A percentile compares a stretch with the other conserved stretches of the same genome.
These are phyloP conservation scores for Dryas octopetala DNA, from an alignment of 306 rosid species.

Conservation along the genomic window DNA sequence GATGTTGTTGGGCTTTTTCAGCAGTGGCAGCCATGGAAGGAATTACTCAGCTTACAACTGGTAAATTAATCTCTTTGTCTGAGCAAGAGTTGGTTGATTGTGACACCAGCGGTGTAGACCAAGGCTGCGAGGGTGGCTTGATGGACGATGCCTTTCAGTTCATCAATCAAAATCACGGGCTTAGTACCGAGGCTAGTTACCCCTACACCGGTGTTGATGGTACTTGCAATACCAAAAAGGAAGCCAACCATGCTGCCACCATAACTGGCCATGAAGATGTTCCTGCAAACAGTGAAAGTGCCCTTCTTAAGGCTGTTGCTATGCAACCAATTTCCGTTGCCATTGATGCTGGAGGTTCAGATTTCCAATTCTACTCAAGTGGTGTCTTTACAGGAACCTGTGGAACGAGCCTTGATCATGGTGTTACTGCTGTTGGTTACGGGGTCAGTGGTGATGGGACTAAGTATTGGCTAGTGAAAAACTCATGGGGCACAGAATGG, in stretches of 20 bases:
- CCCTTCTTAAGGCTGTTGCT: constrained; percentile 31
- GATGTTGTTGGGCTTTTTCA: constrained; percentile 45
- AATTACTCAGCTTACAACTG: constrained; percentile 22
- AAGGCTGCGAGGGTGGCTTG: constrained; percentile 27
- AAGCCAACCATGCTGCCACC: constrained; percentile 10
- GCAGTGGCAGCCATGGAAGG: constrained; percentile 50
- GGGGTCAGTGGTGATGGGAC: constrained; percentile 29
- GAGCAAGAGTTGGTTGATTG: constrained; percentile 54
- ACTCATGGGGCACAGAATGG: constrained; percentile 51
- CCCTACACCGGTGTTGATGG: too few species aligned
- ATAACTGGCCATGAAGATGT: constrained; percentile 35
- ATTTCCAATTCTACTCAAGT: constrained; percentile 35
- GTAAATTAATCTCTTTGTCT: constrained; percentile 29
- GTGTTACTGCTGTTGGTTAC: constrained; percentile 43
- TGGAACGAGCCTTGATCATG: constrained; percentile 37
- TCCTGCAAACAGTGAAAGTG: constrained; percentile 31
- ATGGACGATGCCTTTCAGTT: too few species aligned
- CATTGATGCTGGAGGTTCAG: constrained; percentile 40
- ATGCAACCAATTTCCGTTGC: constrained; percentile 42
- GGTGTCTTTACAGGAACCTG: constrained; percentile 46
- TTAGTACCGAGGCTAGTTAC: too few species aligned
- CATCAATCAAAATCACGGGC: too few species aligned
- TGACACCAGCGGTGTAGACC: constrained; percentile 37
- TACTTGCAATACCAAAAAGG: too few species aligned
- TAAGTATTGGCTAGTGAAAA: constrained; percentile 48